Evolutionary conservation across 345 rosid species (phyloP).

Genomic region (Tarenaya hassleriana): DNA sequence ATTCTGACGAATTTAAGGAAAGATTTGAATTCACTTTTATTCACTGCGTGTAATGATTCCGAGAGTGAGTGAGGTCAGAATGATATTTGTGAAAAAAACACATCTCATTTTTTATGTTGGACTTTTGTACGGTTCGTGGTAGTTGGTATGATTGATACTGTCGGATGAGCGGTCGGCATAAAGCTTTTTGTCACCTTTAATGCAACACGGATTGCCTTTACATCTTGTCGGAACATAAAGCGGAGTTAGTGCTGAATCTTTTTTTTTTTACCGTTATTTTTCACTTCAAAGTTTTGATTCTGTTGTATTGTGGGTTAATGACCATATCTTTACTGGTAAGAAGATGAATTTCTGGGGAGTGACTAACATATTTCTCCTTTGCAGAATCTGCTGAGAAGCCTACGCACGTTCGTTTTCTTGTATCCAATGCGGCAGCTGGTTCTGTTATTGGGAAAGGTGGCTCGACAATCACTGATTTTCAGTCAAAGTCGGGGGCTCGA

Average conservation of each 20-base stretch:
- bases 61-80: constrained; percentile 4
- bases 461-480: constrained; percentile 91
- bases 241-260: too few relatives aligned
- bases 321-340: not conserved
- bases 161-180: too few relatives aligned
- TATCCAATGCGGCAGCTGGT: constrained; percentile 98
- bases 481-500: constrained; percentile 87
- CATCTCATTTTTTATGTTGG: too few relatives aligned
- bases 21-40: not conserved
- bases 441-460: constrained; percentile 99
- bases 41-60: not conserved
- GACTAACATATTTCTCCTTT: constrained; percentile 7
- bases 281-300: too few relatives aligned
- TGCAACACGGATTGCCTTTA: too few relatives aligned
- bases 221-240: too few relatives aligned
- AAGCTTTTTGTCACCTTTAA: too few relatives aligned
- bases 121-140: too few relatives aligned
- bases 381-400: constrained; percentile 75
- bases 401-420: constrained; percentile 76
- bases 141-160: too few relatives aligned
- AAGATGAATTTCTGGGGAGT: constrained; percentile 3
- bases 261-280: too few relatives aligned
- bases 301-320: too few relatives aligned
- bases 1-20: not conserved
- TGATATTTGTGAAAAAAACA: too few relatives aligned